A percentile compares a stretch with the other conserved stretches of the same genome.
Conservation (phyloP, 352 stramenopile genomes). For the Pythium phragmitis region DNA sequence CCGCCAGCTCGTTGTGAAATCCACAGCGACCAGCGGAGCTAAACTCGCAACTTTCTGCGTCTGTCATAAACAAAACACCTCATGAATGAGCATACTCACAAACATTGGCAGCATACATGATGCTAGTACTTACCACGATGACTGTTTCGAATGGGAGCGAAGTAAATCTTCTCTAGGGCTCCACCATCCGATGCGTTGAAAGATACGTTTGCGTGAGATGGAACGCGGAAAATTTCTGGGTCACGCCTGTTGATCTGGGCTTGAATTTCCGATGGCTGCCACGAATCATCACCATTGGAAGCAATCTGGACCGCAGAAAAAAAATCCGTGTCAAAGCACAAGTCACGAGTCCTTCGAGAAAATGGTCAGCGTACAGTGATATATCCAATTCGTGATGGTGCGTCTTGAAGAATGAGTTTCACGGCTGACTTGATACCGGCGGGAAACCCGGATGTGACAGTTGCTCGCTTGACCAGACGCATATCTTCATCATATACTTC, state of each 20-base stretch:
- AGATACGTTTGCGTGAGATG: conserved; percentile 5
- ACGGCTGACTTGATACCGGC: conserved; percentile 10
- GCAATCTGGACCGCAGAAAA: conserved; percentile 5
- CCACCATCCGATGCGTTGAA: conserved; percentile 1
- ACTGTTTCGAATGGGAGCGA: conserved; percentile 2
- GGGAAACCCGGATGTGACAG: background rate
- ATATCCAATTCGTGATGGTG: conserved; percentile 14
- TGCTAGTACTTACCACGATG: background rate
- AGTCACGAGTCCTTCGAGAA: background rate
- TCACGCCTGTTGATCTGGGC: conserved; percentile 14
- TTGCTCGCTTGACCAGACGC: conserved; percentile 9
- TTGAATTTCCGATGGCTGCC: conserved; percentile 29
- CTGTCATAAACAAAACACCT: background rate
- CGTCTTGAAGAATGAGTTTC: conserved; percentile 7
- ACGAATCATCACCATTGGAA: conserved; percentile 10
- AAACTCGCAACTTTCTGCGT: conserved; percentile 10
- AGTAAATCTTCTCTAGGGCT: conserved; percentile 9
- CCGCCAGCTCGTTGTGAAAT: conserved; percentile 24
- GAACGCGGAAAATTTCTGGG: conserved; percentile 12
- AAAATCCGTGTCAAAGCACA: background rate
- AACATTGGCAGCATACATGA: background rate
- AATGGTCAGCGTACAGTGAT: conserved; percentile 16
- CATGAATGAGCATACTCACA: conserved; percentile 6
- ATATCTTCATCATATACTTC: conserved; percentile 22
- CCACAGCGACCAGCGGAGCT: conserved; percentile 14